A percentile compares a stretch with the other conserved stretches of the same genome.
Evolutionary conservation across 768 basidiomycete species (phyloP).

Genomic region (Xerocomellus amylosporus): DNA sequence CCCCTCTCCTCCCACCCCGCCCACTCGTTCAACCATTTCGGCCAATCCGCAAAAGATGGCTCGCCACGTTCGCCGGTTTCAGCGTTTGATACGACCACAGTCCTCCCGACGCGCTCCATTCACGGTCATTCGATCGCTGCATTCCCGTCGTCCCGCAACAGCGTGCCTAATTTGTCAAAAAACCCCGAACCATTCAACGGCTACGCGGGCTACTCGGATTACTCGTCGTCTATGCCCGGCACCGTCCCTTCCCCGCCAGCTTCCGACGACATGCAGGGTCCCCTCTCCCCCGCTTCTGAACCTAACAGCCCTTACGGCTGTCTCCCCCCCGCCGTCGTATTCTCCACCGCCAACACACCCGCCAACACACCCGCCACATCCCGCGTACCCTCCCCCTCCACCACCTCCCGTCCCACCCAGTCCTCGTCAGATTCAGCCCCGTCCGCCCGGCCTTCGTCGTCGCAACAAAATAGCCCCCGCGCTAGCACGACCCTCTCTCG

Average conservation of each 20-base stretch:
- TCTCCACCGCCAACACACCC: conserved; percentile 47
- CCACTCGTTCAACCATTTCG: conserved; percentile 32
- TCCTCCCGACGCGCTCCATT: conserved; percentile 46
- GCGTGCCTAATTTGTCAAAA: conserved; percentile 30
- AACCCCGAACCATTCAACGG: conserved; percentile 60
- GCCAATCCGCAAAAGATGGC: conserved; percentile 27
- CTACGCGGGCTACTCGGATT: conserved; percentile 67
- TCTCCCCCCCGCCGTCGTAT: conserved; percentile 65
- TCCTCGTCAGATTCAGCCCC: conserved; percentile 26
- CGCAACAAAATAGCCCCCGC: conserved; percentile 29
- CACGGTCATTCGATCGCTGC: no score
- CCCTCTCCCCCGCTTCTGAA: conserved; percentile 30
- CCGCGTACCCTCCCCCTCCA: conserved; percentile 36
- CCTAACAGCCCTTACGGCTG: conserved; percentile 42
- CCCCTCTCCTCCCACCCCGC: conserved; percentile 38
- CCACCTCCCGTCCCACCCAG: conserved; percentile 16
- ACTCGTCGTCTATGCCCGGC: conserved; percentile 60
- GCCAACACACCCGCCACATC: conserved; percentile 48
- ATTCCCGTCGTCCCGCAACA: conserved; percentile 31
- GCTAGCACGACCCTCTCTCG: conserved; percentile 48
- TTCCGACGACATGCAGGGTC: conserved; percentile 27
- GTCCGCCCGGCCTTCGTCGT: conserved; percentile 29
- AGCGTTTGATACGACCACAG: conserved; percentile 52
- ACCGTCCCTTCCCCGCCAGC: conserved; percentile 39
- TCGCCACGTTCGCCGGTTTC: conserved; percentile 39